Evolutionary conservation across 2,329 filamentous ascomycete species (phyloP).

Genomic region (Corynespora cassiicola): DNA sequence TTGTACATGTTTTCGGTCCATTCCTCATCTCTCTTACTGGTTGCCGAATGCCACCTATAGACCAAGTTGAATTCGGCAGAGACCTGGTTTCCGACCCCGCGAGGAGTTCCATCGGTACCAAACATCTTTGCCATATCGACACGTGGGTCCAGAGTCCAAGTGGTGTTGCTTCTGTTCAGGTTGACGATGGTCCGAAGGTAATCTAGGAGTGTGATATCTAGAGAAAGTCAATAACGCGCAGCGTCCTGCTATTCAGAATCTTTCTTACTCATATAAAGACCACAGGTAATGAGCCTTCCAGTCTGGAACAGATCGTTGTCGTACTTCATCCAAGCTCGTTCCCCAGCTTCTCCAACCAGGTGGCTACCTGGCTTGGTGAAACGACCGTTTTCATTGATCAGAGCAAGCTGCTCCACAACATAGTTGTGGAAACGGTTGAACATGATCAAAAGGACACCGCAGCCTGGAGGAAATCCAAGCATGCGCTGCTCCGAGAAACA

Average conservation of each 20-base stretch:
- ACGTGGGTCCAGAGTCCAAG: constrained; percentile 80
- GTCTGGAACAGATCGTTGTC: constrained; percentile 56
- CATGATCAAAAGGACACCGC: constrained; percentile 69
- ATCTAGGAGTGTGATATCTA: constrained; percentile 74
- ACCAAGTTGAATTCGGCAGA: constrained; percentile 87
- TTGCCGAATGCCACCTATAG: constrained; percentile 85
- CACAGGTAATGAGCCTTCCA: constrained; percentile 49
- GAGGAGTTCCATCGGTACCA: constrained; percentile 66
- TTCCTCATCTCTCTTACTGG: constrained; percentile 74
- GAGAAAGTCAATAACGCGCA: constrained; percentile 53
- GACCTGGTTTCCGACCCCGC: constrained; percentile 79
- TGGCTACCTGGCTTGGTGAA: constrained; percentile 68
- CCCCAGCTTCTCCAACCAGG: constrained; percentile 25
- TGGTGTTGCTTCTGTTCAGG: constrained; percentile 72
- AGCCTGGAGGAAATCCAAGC: constrained; percentile 71
- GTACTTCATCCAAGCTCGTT: constrained; percentile 46
- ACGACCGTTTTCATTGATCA: constrained; percentile 81
- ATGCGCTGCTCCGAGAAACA: constrained; percentile 71
- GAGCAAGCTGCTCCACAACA: constrained; percentile 75
- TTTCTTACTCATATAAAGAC: constrained; percentile 48
- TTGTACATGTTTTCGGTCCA: too few species aligned
- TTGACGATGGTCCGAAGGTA: constrained; percentile 82
- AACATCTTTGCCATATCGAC: constrained; percentile 66
- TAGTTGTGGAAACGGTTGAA: constrained; percentile 83
- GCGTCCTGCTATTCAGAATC: constrained; percentile 51